A percentile compares a stretch with the other conserved stretches of the same genome.
phyloP scores from a whole-genome alignment of 1,284 basidiomycete genomes.

The Rhodotorula sp. region DNA sequence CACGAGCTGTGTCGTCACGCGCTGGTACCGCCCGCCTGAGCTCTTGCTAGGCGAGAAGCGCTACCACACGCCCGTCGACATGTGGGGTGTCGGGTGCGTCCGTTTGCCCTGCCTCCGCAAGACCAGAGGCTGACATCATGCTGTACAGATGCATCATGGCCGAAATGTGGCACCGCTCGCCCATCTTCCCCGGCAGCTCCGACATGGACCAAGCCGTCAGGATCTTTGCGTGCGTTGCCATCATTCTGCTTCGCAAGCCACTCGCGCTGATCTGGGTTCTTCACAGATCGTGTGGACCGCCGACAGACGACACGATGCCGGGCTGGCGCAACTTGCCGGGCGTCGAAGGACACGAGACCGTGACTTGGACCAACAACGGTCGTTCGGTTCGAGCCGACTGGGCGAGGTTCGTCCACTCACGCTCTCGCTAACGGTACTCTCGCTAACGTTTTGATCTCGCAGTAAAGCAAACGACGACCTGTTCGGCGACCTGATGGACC shows the following conservation, averaged over 20 bases:
- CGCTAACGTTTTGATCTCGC: constrained; percentile 7
- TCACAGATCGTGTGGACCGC: constrained; percentile 30
- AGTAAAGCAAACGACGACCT: constrained; percentile 9
- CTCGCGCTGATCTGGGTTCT: background rate
- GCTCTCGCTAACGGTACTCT: too few species aligned
- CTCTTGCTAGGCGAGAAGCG: constrained; percentile 80
- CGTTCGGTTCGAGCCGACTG: constrained; percentile 11
- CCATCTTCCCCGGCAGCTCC: constrained; percentile 81
- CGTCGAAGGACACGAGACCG: constrained; percentile 62
- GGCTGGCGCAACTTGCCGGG: constrained; percentile 59
- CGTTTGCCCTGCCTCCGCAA: background rate
- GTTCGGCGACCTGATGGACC: constrained; percentile 52
- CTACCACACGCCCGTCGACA: constrained; percentile 91
- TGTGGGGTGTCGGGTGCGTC: constrained; percentile 94
- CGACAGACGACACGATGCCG: constrained; percentile 25
- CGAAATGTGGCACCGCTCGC: constrained; percentile 87
- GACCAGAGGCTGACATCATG: constrained; percentile 13
- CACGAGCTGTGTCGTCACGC: constrained; percentile 97
- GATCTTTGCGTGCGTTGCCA: constrained; percentile 80
- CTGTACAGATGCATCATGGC: constrained; percentile 76
- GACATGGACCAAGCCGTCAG: constrained; percentile 88
- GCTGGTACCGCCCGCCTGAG: constrained; percentile 98
- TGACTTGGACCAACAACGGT: constrained; percentile 1
- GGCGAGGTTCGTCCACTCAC: background rate
- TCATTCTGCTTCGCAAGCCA: too few species aligned